Evolutionary conservation across 1,284 basidiomycete species (phyloP), one percentile per base, ranked within the genome.

Genomic region (Moesziomyces antarcticus): DNA sequence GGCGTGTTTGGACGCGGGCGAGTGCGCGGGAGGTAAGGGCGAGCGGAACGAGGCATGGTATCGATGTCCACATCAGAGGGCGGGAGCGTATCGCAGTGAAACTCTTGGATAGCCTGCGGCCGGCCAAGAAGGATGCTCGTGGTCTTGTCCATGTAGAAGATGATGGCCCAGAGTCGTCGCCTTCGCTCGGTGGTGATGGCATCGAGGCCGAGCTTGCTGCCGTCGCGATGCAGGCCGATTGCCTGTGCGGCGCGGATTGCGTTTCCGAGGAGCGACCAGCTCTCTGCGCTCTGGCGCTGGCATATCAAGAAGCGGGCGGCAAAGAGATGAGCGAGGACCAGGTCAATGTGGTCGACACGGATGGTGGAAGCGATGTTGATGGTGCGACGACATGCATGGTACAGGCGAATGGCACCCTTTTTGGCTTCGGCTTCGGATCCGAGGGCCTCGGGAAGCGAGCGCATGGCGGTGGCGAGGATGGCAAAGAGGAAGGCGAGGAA

Each of bases 241-340:
- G 94, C 94, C 82, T 97, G 94, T 13, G 94, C 95, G 16, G 94
- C 97, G 55, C 94, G 87, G 20, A 97, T 90, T 42, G 93, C 93
- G 1, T 93, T 93, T 49, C 94, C 94, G 13, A 97, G 87, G 79
- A 95, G 92, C 81, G 92, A 94, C 94, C 95, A 97, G 80, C 93
- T 94, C 85, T 97, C 94, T 5, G 92, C 93, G 74, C 93, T 92
- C 56, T 92, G 89, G 43, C 93, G 89, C 80, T 93, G 91, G 79
- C 95, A 91, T 3, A 93, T 93, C 55, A 97, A 87, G 85, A 96
- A 97, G 55, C 95, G 90, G 22, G 93, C 93, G 93, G 82, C 78
- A 30, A 80, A 75, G 20, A 81, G 58, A 27, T 81, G 77, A 1
- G 81, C 78, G 3, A 82, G 60, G 30, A 82, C 73, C 22, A 82